Base-by-base conservation (phyloP, 257 asterid genomes). In the Verbena officinalis region DNA sequence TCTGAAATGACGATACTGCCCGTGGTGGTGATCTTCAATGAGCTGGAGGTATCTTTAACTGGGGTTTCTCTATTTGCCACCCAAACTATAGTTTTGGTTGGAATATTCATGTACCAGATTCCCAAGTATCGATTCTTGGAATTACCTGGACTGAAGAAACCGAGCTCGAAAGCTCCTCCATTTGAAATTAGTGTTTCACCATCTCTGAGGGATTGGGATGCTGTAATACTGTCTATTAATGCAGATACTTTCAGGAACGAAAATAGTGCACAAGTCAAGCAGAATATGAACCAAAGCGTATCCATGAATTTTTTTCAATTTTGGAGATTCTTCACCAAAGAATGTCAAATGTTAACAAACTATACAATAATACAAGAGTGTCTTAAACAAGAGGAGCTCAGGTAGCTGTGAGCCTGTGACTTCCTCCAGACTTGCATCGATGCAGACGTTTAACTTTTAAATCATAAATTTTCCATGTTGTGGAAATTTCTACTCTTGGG, bases 41-140 rank as follows among this genome's bases (percentile, higher is more conserved):
- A n/a, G 62, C 79, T 55, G 13, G 75, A 65, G 5, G 8, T 4
- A 66, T 62, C 69, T 42, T 49, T 62, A 27, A 74, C 16, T 3
- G 79, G 79, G 27, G 19, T 59, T n/a, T 23, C 45, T 44, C 79
- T 50, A 44, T 75, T 75, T 23, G 80, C 76, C 42, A 75, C 80
- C 80, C 73, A 75, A 16, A 69, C 76, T 13, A 69, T 72, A 9
- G 80, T 69, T 58, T 16, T 19, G 54, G 40, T 7, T 65, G 65
- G 17, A 44, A 75, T 65, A 42, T 75, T 64, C 56, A 53, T 65
- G 38, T 70, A 75, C 76, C 80, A 75, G 42, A 80, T 72, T 30
- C 75, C 75, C 21, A 69, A 43, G 53, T 68, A 64, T 17, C 72
- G 61, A 10, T 40, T 10, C n/a, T 9, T 31, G 7, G 74, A 56